Percentiles rank a stretch among this genome's conserved stretches.
Evolutionary conservation across 2,329 filamentous ascomycete genomes (phyloP).

Genomic region (Cryphonectria carpinicola): DNA sequence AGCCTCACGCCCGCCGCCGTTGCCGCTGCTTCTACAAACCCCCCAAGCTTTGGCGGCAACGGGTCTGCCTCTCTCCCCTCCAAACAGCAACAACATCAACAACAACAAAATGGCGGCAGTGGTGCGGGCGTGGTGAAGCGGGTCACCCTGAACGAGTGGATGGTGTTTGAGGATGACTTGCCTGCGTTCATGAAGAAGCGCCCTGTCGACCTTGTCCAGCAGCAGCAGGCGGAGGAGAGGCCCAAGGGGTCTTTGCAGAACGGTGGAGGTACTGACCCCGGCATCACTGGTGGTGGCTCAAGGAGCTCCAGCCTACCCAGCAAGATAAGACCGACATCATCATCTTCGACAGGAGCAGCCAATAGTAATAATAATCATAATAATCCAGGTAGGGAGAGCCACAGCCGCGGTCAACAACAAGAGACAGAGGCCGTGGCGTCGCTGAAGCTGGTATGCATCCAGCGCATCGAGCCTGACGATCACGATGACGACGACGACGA

Average conservation of each 20-base stretch:
- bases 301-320: conserved; percentile 24
- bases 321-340: conserved; percentile 9
- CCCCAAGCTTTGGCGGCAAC: not conserved
- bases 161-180: conserved; percentile 29
- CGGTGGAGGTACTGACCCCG: conserved; percentile 3
- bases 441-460: conserved; percentile 29
- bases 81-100: not conserved
- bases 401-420: not conserved
- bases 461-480: conserved; percentile 1
- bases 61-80: not conserved
- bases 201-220: conserved; percentile 17
- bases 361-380: not conserved
- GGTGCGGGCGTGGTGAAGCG: not conserved
- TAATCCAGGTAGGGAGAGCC: not conserved
- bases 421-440: conserved; percentile 26
- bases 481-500: not conserved
- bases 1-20: not conserved
- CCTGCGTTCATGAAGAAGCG: conserved; percentile 27
- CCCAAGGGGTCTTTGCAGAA: not conserved
- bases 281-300: conserved; percentile 4
- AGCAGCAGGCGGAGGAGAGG: conserved; percentile 1
- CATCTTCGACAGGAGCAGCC: not conserved
- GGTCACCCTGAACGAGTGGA: conserved; percentile 28
- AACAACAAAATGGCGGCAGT: not conserved
- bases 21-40: not conserved